A percentile compares a stretch with the other conserved stretches of the same genome.
Conservation (phyloP, 768 basidiomycete species). For the Xanthoconium stramineum region DNA sequence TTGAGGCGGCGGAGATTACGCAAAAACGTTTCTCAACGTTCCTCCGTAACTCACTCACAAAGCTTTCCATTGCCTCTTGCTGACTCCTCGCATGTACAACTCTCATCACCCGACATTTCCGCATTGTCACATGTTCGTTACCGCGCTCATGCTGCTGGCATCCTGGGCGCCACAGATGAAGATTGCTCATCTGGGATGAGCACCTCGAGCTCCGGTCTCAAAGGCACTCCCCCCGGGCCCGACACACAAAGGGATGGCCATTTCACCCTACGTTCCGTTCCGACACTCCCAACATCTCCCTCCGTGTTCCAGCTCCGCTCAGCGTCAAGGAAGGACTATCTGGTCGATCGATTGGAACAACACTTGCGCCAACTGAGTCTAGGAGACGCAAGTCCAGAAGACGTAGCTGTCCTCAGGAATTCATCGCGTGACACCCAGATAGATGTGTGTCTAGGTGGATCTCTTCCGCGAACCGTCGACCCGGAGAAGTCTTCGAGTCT, state of each 20-base stretch:
- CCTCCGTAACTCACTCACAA: conserved; percentile 2
- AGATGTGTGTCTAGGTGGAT: background rate
- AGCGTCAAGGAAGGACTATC: conserved; percentile 10
- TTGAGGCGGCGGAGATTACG: conserved; percentile 14
- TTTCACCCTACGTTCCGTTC: background rate
- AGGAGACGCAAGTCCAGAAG: conserved; percentile 10
- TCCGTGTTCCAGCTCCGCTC: conserved; percentile 23
- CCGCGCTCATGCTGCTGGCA: conserved; percentile 3
- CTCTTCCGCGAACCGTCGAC: background rate
- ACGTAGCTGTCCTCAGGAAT: background rate
- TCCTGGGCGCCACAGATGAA: conserved; percentile 8
- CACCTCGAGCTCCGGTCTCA: background rate
- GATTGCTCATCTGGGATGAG: conserved; percentile 15
- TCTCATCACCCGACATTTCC: background rate
- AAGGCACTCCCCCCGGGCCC: background rate
- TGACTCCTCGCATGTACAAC: conserved; percentile 4
- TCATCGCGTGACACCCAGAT: conserved; percentile 3
- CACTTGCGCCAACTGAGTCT: conserved; percentile 19
- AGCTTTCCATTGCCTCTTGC: background rate
- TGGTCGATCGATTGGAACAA: conserved; percentile 21
- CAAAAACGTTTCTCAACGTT: conserved; percentile 1
- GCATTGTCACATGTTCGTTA: background rate
- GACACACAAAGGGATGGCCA: background rate
- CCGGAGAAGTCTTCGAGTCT: background rate
- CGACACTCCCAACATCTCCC: conserved; percentile 16